phyloP scores from a whole-genome alignment of 805 yeast species.

The Yamadazyma phyllophila region DNA sequence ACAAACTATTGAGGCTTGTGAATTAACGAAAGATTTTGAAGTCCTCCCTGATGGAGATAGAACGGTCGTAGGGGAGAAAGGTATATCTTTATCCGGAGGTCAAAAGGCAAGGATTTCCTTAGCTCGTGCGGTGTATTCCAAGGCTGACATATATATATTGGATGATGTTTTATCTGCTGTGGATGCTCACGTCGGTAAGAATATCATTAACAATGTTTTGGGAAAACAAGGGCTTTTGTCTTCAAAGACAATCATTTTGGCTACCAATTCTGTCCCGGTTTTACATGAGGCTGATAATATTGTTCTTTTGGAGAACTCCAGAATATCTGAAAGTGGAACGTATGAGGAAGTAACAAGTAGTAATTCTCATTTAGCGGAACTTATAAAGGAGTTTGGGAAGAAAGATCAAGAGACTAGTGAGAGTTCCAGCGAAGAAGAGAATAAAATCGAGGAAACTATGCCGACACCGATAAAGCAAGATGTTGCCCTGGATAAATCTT shows the following conservation, averaged over 20 bases:
- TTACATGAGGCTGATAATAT: constrained; percentile 34
- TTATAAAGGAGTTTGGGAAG: constrained; percentile 31
- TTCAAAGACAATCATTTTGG: constrained; percentile 34
- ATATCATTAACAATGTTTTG: constrained; percentile 30
- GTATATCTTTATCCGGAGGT: constrained; percentile 42
- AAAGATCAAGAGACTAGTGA: constrained; percentile 12
- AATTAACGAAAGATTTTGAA: constrained; percentile 32
- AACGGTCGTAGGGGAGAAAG: constrained; percentile 46
- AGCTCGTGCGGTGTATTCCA: constrained; percentile 42
- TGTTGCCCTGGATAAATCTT: constrained; percentile 7
- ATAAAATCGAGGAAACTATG: neutral
- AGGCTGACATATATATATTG: constrained; percentile 38
- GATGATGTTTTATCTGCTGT: constrained; percentile 45
- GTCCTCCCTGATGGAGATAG: constrained; percentile 39
- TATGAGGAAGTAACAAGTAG: constrained; percentile 46
- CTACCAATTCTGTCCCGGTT: constrained; percentile 39
- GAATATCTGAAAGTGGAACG: constrained; percentile 41
- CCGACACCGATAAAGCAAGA: no score
- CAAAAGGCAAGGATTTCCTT: constrained; percentile 42
- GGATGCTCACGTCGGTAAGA: constrained; percentile 42
- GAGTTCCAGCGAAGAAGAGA: constrained; percentile 13
- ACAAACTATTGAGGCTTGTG: constrained; percentile 36
- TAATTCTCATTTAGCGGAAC: constrained; percentile 31
- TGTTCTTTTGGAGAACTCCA: constrained; percentile 27
- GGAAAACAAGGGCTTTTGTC: constrained; percentile 31